Evolutionary conservation across 805 yeast genomes (phyloP), one percentile per base, ranked within the genome.

Genomic region (Kuraishia molischiana): DNA sequence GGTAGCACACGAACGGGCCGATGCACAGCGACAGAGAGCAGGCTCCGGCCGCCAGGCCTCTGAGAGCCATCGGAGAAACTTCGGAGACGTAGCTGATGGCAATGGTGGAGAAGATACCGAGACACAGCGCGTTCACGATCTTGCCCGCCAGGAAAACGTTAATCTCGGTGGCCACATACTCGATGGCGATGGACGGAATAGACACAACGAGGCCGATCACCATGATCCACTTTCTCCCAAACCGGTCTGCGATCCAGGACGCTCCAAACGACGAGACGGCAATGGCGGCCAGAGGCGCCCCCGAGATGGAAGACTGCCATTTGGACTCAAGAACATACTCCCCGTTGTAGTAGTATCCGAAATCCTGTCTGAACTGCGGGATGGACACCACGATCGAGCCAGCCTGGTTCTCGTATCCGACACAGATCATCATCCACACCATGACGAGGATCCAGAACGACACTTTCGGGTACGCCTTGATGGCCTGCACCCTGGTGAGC

Each of bases 281-380:
- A 18, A 56, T 48, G 41, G 67, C 61, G 40, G 14, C 33, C n/a
- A 32, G 38, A 3, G 50, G 43, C 17, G 38, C 40, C 26, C 35
- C 58, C 17, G 52, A 41, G 31, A 67, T 50, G 15, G 61, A 67
- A 19, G 64, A 62, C 44, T 68, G 74, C 73, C 72, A 67, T 13
- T 54, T 49, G 14, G 66, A 61, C 19, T 62, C 54, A 18, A 69
- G 44, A 35, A 61, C 60, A 40, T 56, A 62, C 5, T 28, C 17
- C 36, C 47, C 17, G 2, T 39, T 46, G 28, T 50, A 54, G 14
- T 46, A 46, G 5, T 52, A 53, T 46, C 48, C 50, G 45, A 41
- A 54, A 44, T 44, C 72, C 59, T 49, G 49, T 56, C 55, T 57
- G 52, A 49, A 55, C 40, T 47, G 55, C 29, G 54, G 66, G 52